Conservation (phyloP, 495 filamentous ascomycete species). For the Penicillium malachiteum region DNA sequence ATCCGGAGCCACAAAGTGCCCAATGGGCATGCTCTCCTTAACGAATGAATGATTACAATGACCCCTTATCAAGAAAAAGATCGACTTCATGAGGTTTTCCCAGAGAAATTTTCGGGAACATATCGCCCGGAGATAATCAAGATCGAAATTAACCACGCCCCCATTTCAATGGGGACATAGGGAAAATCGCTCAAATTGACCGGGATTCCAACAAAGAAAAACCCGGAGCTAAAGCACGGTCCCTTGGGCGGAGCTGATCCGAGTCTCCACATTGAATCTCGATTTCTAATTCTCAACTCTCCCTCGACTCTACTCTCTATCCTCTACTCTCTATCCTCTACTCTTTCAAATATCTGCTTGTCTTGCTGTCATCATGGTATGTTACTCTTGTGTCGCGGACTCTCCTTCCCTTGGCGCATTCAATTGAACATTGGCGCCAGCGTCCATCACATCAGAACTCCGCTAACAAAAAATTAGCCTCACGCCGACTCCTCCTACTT, state of each 20-base stretch:
- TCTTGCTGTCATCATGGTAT: conserved; percentile 6
- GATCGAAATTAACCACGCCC: too few species aligned
- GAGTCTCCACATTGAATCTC: background rate
- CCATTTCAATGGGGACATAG: too few species aligned
- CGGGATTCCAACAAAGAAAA: background rate
- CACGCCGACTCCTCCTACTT: conserved; percentile 88
- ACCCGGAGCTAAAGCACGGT: background rate
- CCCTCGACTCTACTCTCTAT: background rate
- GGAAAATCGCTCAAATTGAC: too few species aligned
- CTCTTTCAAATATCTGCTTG: background rate
- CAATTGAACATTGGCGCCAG: too few species aligned
- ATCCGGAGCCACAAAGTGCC: too few species aligned
- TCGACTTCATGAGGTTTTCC: too few species aligned
- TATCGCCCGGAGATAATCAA: too few species aligned
- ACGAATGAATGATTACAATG: too few species aligned
- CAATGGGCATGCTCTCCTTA: too few species aligned
- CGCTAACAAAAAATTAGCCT: conserved; percentile 50
- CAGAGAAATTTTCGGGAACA: too few species aligned
- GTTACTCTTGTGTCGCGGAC: background rate
- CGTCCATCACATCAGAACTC: too few species aligned
- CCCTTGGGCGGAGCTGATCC: background rate
- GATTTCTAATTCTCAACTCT: background rate
- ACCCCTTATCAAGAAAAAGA: background rate
- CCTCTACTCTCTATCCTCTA: conserved; percentile 1
- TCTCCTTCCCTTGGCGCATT: too few species aligned